These are phyloP conservation scores for Cladobotryum mycophilum DNA, from an alignment of 2,329 filamentous ascomycete genomes.

Conservation along the genomic window DNA sequence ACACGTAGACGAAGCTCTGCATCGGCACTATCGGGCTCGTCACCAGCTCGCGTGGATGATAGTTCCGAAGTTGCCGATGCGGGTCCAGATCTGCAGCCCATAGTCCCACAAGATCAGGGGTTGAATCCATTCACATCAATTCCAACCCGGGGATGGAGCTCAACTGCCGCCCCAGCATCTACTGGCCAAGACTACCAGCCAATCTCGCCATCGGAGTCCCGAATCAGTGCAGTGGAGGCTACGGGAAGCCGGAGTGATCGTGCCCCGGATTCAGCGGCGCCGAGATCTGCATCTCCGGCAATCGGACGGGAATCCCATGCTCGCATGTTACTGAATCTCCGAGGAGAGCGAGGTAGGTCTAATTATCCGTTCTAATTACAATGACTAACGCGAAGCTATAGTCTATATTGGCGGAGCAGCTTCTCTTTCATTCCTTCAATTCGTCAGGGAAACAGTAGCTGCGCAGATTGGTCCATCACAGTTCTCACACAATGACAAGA, in stretches of 20 bases:
- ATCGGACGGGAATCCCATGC: slow-evolving; percentile 17
- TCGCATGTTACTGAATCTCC: slow-evolving; percentile 45
- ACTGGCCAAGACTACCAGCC: slow-evolving; percentile 15
- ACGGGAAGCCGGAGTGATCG: slow-evolving; percentile 9
- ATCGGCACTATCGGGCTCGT: slow-evolving; percentile 1
- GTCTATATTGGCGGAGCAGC: slow-evolving; percentile 46
- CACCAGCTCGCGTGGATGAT: slow-evolving; percentile 5
- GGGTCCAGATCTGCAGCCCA: neutral
- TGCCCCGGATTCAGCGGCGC: slow-evolving; percentile 7
- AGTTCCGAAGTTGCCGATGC: neutral
- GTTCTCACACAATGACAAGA: slow-evolving; percentile 45
- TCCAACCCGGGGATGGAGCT: slow-evolving; percentile 1
- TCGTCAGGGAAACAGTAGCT: slow-evolving; percentile 41
- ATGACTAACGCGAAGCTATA: slow-evolving; percentile 16
- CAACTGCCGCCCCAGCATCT: neutral
- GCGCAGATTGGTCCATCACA: slow-evolving; percentile 48
- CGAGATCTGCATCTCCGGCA: neutral
- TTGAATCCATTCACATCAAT: neutral
- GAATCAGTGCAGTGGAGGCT: slow-evolving; percentile 17
- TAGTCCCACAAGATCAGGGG: neutral
- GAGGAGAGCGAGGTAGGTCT: slow-evolving; percentile 43
- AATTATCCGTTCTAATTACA: neutral
- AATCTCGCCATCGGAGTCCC: slow-evolving; percentile 25
- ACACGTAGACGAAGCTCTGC: neutral
- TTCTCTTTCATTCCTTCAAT: slow-evolving; percentile 50